Conservation (phyloP, 179 eudicot species). For the Patellifolia procumbens region DNA sequence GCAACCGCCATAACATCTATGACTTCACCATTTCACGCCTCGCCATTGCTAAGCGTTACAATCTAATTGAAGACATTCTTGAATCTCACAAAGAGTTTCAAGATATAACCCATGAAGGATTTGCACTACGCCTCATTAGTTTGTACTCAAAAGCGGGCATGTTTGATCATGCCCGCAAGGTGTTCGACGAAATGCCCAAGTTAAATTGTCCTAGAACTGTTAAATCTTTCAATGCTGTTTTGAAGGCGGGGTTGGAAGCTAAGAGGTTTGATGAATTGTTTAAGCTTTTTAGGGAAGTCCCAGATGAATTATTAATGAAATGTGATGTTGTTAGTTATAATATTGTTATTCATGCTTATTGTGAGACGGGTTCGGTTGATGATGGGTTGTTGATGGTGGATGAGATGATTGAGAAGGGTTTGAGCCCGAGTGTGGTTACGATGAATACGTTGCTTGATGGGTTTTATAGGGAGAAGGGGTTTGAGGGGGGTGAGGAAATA, state of each 20-base stretch:
- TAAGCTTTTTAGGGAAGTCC: slow-evolving; percentile 20
- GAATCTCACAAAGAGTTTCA: slow-evolving; percentile 29
- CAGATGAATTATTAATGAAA: slow-evolving; percentile 11
- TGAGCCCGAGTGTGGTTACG: slow-evolving; percentile 26
- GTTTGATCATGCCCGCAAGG: slow-evolving; percentile 38
- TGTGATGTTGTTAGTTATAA: slow-evolving; percentile 28
- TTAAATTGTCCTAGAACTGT: slow-evolving; percentile 24
- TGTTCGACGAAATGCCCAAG: slow-evolving; percentile 49
- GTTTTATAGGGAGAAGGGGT: slow-evolving; percentile 28
- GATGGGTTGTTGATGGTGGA: slow-evolving; percentile 27
- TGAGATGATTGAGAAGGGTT: slow-evolving; percentile 26
- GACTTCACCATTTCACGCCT: slow-evolving; percentile 22
- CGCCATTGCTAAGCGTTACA: slow-evolving; percentile 15
- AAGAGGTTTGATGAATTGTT: slow-evolving; percentile 23
- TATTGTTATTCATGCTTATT: slow-evolving; percentile 26
- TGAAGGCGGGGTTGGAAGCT: slow-evolving; percentile 30
- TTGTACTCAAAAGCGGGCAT: slow-evolving; percentile 36
- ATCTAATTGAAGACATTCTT: slow-evolving; percentile 28
- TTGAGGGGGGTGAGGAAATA: slow-evolving; percentile 25
- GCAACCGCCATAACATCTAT: slow-evolving; percentile 17
- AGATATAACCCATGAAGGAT: slow-evolving; percentile 30
- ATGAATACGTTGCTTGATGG: slow-evolving; percentile 31
- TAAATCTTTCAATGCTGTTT: slow-evolving; percentile 29
- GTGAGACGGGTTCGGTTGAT: slow-evolving; percentile 30
- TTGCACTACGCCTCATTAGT: slow-evolving; percentile 16